Percentiles rank a stretch among this genome's conserved stretches.
These are phyloP conservation scores for Luffa acutangula DNA, from an alignment of 306 rosid species.

Conservation along the genomic window DNA sequence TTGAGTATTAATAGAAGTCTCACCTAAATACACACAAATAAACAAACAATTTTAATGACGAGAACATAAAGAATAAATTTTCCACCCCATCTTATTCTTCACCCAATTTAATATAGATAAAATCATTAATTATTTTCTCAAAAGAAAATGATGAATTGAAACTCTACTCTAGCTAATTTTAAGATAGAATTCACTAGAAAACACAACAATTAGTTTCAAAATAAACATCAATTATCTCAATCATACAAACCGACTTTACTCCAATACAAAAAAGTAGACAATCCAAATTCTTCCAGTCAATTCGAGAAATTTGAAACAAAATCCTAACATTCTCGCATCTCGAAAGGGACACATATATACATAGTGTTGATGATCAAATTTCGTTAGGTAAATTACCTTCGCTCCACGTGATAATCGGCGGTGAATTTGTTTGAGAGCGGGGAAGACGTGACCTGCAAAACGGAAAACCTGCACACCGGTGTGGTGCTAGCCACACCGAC, in stretches of 20 bases:
- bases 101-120: background rate
- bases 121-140: background rate
- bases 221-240: background rate
- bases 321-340: background rate
- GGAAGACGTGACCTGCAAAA: too few relatives aligned
- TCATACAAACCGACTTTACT: background rate
- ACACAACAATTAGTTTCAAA: background rate
- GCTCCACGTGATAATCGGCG: too few relatives aligned
- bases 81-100: background rate
- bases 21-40: background rate
- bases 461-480: too few relatives aligned
- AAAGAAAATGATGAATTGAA: background rate
- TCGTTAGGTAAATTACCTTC: too few relatives aligned
- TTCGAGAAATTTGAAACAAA: too few relatives aligned
- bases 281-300: background rate
- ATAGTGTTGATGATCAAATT: too few relatives aligned
- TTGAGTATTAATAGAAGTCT: background rate
- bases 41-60: background rate
- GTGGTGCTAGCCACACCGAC: too few relatives aligned
- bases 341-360: background rate
- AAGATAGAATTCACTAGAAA: too few relatives aligned
- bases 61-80: background rate
- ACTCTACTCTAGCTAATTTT: background rate
- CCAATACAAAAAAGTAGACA: background rate
- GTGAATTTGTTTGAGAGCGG: too few relatives aligned